A percentile compares a stretch with the other conserved stretches of the same genome.
Conservation (phyloP, 1,284 basidiomycete species). For the Malassezia japonica region DNA sequence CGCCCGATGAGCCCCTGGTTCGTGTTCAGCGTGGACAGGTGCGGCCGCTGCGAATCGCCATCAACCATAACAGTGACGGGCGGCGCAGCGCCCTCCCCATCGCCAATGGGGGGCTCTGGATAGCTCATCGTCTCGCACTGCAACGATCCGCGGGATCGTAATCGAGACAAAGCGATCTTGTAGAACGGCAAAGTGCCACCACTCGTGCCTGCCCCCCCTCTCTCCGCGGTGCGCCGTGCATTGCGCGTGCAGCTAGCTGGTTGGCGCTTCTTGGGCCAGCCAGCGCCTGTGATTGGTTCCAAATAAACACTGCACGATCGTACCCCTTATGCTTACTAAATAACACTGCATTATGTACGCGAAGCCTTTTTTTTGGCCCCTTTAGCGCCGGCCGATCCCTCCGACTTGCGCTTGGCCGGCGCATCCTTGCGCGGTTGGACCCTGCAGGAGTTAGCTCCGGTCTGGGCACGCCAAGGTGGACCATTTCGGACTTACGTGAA, state of each 20-base stretch:
- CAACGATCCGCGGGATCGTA: no score
- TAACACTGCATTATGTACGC: constrained; percentile 2
- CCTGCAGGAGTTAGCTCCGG: not conserved
- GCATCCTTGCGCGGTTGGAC: not conserved
- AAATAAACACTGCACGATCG: no score
- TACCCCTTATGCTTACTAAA: not conserved
- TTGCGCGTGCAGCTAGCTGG: no score
- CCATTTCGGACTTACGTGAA: constrained; percentile 53
- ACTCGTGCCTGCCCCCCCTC: no score
- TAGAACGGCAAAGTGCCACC: no score
- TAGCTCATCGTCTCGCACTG: not conserved
- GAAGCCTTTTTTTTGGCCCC: not conserved
- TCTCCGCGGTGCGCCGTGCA: no score
- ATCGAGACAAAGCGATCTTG: no score
- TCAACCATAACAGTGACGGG: not conserved
- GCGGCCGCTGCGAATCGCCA: not conserved
- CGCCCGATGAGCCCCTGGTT: not conserved
- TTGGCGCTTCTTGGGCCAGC: no score
- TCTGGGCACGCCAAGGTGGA: no score
- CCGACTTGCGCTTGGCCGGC: not conserved
- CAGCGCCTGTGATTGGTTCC: no score
- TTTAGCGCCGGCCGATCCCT: not conserved
- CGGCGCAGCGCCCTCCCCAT: not conserved
- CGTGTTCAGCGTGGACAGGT: not conserved
- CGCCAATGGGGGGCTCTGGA: not conserved